Evolutionary conservation across 2,329 filamentous ascomycete species (phyloP).

Genomic region (Aspergillus transmontanensis): DNA sequence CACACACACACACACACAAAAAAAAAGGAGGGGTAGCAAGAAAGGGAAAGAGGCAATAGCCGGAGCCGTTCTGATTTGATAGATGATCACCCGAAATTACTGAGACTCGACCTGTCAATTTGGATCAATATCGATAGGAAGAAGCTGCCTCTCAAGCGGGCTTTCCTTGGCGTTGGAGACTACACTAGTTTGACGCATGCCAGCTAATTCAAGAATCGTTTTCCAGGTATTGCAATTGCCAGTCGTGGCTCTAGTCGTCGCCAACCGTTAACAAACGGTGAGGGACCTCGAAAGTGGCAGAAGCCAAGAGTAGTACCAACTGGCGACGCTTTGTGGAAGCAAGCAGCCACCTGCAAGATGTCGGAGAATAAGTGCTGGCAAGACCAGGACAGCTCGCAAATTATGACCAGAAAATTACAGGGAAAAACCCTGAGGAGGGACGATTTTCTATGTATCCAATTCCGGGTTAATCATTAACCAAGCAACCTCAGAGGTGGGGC

Average conservation of each 20-base stretch:
- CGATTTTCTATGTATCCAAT: slow-evolving; percentile 5
- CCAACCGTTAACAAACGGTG: slow-evolving; percentile 3
- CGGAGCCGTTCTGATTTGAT: slow-evolving; percentile 10
- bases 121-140: slow-evolving; percentile 9
- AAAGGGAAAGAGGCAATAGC: not conserved
- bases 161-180: not conserved
- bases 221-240: not conserved
- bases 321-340: not conserved
- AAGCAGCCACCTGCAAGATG: slow-evolving; percentile 5
- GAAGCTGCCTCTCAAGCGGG: not conserved
- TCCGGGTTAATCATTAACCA: not conserved
- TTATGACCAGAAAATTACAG: not conserved
- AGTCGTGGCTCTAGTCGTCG: not conserved
- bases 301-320: not conserved
- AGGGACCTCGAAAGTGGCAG: not conserved
- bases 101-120: slow-evolving; percentile 16
- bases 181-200: not conserved
- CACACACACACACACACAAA: not conserved
- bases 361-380: slow-evolving; percentile 7
- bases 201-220: not conserved
- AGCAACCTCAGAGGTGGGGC: slow-evolving; percentile 16
- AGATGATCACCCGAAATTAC: slow-evolving; percentile 3
- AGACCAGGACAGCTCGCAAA: not conserved
- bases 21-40: not conserved
- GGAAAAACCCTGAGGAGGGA: not conserved